These are phyloP conservation scores for Tolypocladium amazonense DNA, from an alignment of 2,329 filamentous ascomycete species.

Conservation along the genomic window DNA sequence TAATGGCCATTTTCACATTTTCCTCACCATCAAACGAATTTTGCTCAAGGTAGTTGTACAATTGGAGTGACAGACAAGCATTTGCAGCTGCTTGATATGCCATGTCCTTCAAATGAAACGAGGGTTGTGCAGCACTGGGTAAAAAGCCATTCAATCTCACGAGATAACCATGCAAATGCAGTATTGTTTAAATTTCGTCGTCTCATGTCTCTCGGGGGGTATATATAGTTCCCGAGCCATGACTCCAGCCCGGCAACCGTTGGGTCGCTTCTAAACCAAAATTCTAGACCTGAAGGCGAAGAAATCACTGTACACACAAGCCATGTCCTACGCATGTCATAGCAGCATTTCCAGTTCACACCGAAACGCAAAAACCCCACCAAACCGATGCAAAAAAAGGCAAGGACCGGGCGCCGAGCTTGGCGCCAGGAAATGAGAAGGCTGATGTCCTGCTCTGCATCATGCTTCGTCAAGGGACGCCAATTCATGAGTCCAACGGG, in stretches of 20 bases:
- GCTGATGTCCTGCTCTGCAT: not conserved
- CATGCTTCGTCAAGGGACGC: not conserved
- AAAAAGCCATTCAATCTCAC: no score
- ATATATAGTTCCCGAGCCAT: not conserved
- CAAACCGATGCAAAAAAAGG: not conserved
- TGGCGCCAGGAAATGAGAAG: not conserved
- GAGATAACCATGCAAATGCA: not conserved
- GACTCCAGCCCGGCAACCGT: not conserved
- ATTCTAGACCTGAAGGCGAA: not conserved
- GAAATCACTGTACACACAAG: not conserved
- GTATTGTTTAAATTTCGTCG: not conserved
- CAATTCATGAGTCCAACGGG: constrained; percentile 3
- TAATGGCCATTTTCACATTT: no score
- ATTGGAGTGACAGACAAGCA: no score
- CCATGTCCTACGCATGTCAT: not conserved
- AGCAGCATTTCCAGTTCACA: not conserved
- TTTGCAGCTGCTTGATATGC: no score
- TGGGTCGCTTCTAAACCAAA: not conserved
- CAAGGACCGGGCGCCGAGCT: not conserved
- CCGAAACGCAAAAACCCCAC: not conserved
- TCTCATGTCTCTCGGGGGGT: not conserved
- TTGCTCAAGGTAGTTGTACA: no score
- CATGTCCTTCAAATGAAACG: no score
- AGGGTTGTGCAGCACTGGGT: no score
- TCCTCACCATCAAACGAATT: no score